These are phyloP conservation scores for Kwoniella bestiolae DNA, from an alignment of 768 basidiomycete genomes.

Conservation along the genomic window DNA sequence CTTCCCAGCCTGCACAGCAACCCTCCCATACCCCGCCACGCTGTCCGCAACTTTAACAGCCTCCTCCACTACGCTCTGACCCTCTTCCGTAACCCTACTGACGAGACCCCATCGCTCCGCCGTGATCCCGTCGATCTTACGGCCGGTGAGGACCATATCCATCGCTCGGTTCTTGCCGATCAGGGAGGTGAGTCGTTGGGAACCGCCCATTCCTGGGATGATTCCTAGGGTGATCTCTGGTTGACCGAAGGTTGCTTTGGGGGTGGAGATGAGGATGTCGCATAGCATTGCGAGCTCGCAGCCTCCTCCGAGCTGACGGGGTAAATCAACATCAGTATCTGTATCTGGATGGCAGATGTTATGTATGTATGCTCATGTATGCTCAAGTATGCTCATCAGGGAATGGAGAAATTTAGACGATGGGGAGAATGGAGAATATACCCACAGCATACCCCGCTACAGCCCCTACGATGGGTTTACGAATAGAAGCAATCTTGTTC, in stretches of 20 bases:
- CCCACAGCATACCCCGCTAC: conserved; percentile 87
- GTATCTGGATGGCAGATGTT: too few relatives aligned
- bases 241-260: conserved; percentile 89
- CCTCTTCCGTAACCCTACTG: conserved; percentile 75
- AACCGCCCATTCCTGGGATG: conserved; percentile 93
- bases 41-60: conserved; percentile 77
- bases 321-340: too few relatives aligned
- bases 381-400: too few relatives aligned
- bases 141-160: conserved; percentile 90
- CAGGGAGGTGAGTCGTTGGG: conserved; percentile 81
- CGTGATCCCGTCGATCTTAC: conserved; percentile 76
- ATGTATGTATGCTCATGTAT: too few relatives aligned
- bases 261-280: conserved; percentile 90
- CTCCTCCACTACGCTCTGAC: conserved; percentile 79
- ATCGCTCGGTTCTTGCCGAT: conserved; percentile 93
- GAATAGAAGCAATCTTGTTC: conserved; percentile 70
- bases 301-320: conserved; percentile 98
- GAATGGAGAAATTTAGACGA: too few relatives aligned
- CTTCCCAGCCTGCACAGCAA: conserved; percentile 84
- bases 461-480: conserved; percentile 94
- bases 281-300: conserved; percentile 88
- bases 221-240: conserved; percentile 95
- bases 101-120: conserved; percentile 88
- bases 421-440: too few relatives aligned
- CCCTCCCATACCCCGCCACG: conserved; percentile 79